Evolutionary conservation across 202 grass and related monocot species (phyloP), one percentile per base, ranked within the genome.

Genomic region (Saccharum hybrid): DNA sequence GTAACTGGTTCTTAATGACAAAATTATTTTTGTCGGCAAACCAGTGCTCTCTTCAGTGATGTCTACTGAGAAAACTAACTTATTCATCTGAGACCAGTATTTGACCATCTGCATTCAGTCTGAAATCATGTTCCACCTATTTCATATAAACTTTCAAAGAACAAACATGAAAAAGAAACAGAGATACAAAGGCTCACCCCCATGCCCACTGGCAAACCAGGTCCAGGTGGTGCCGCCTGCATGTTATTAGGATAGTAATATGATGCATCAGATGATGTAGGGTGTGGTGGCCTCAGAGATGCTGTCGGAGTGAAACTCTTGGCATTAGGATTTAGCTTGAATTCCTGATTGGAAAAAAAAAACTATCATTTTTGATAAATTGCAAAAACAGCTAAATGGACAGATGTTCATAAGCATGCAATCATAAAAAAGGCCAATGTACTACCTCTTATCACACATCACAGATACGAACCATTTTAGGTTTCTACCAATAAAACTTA

Each of bases 281-380:
- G 64, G 63, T 80, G 85, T 10, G 75, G 87, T 68, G 72, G 88
- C 82, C 89, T 96, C 51, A 88, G 5, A 88, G 93, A 86, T 79
- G 59, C n/a, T 52, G 82, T 33, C 38, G 93, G 96, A 60, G 86
- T 90, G 80, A 99, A 99, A 79, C 85, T 94, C 54, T 91, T 99
- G 21, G 96, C 96, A 86, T 99, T 94, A 31, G 96, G 96, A 70
- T 99, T 99, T 69, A 96, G 71, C 85, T 92, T 99, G 82, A 99
- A 99, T 87, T 99, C 96, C 96, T 99, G 96, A 37, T 81, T 49
- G 49, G n/a, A n/a, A 81, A 43, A 87, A 77, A 68, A 14, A 13
- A 72, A 45, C 18, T 15, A 9, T 62, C 56, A 78, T 16, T 74
- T 63, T 68, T 76, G n/a, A 84, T 34, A 75, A 64, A 54, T 77